phyloP scores from a whole-genome alignment of 371 early-diverging fungal species.

The Lichtheimia corymbifera region DNA sequence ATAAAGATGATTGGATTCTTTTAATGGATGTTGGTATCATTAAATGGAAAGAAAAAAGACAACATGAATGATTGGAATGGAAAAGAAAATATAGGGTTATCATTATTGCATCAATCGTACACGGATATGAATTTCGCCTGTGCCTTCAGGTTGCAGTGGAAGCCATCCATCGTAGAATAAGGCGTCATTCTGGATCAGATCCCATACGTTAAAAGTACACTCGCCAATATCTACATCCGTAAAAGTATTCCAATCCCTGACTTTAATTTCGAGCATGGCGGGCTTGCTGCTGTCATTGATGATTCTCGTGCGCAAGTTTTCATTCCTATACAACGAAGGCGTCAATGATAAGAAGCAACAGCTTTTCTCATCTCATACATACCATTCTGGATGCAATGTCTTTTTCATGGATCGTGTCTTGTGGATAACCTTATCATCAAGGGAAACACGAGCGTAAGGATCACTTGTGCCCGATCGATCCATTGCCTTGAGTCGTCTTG shows the following conservation, averaged over 20 bases:
- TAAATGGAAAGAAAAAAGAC: too few relatives aligned
- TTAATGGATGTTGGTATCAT: too few relatives aligned
- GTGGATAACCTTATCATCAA: conserved; percentile 61
- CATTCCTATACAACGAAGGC: conserved; percentile 10
- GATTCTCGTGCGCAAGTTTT: conserved; percentile 30
- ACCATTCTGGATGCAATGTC: conserved; percentile 73
- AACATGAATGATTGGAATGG: too few relatives aligned
- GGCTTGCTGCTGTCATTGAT: conserved; percentile 22
- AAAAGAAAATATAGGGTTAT: neutral
- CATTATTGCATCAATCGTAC: conserved; percentile 7
- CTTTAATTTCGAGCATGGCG: conserved; percentile 50
- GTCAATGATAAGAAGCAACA: neutral
- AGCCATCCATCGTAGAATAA: conserved; percentile 47
- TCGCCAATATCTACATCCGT: conserved; percentile 71
- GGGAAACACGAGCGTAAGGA: conserved; percentile 57
- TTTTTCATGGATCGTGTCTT: conserved; percentile 83
- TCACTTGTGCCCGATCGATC: conserved; percentile 65
- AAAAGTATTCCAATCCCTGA: conserved; percentile 71
- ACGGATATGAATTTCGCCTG: conserved; percentile 47
- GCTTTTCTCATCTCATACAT: neutral
- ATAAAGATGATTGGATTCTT: too few relatives aligned
- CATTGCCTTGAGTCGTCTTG: conserved; percentile 58
- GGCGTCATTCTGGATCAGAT: conserved; percentile 35
- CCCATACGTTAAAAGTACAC: conserved; percentile 49
- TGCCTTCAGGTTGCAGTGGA: conserved; percentile 35